These are phyloP conservation scores for Solanum gracilifrons DNA, from an alignment of 257 asterid species.

Conservation along the genomic window DNA sequence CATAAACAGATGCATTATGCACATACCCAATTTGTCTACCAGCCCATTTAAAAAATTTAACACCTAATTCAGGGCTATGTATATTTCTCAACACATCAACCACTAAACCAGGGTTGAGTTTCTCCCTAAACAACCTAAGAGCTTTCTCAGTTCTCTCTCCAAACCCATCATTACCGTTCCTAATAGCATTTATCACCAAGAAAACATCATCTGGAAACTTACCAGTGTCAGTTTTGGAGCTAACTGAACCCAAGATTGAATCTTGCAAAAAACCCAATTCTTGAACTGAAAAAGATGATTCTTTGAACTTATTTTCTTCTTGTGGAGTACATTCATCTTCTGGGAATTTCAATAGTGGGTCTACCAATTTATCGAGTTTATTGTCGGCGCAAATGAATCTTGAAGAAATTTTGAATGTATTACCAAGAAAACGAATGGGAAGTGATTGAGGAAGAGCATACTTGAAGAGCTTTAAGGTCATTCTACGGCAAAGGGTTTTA, in stretches of 20 bases:
- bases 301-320: slow-evolving; percentile 1
- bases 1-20: slow-evolving; percentile 53
- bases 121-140: slow-evolving; percentile 63
- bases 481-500: neutral
- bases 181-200: slow-evolving; percentile 29
- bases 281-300: slow-evolving; percentile 25
- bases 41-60: slow-evolving; percentile 88
- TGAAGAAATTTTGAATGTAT: slow-evolving; percentile 17
- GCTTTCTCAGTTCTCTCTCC: slow-evolving; percentile 65
- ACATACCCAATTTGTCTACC: slow-evolving; percentile 85
- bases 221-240: slow-evolving; percentile 23
- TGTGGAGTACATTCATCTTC: slow-evolving; percentile 12
- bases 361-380: slow-evolving; percentile 18
- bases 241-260: slow-evolving; percentile 19
- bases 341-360: slow-evolving; percentile 11
- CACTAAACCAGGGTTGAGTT: slow-evolving; percentile 53
- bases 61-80: slow-evolving; percentile 53
- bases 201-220: slow-evolving; percentile 39
- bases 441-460: neutral
- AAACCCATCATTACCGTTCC: slow-evolving; percentile 39
- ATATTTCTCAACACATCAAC: slow-evolving; percentile 58
- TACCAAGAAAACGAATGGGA: neutral
- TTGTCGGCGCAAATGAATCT: slow-evolving; percentile 29
- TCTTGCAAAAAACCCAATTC: slow-evolving; percentile 46
- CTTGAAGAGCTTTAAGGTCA: neutral